Evolutionary conservation across 2,329 filamentous ascomycete genomes (phyloP).

Genomic region (Berkeleyomyces rouxiae): DNA sequence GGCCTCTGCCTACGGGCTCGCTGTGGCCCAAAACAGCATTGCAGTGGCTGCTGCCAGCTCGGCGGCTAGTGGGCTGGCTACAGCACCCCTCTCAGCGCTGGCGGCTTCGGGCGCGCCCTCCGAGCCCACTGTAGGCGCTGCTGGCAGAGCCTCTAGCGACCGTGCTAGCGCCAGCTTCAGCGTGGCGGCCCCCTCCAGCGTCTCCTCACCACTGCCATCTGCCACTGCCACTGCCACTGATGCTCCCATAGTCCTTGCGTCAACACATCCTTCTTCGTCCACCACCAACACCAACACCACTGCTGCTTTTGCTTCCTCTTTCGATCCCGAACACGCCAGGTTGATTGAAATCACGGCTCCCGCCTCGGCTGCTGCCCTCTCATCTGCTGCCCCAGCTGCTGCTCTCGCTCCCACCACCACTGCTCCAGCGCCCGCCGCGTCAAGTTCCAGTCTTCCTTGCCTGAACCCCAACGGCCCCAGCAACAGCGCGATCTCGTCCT

Average conservation of each 20-base stretch:
- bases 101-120: background rate
- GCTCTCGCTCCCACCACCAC: background rate
- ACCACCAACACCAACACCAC: background rate
- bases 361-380: constrained; percentile 6
- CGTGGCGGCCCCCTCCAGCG: background rate
- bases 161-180: background rate
- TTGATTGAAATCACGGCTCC: constrained; percentile 3
- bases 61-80: background rate
- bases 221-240: constrained; percentile 48
- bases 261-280: constrained; percentile 2
- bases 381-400: constrained; percentile 1
- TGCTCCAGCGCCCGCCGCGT: background rate
- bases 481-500: constrained; percentile 11
- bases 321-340: constrained; percentile 1
- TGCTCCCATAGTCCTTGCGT: constrained; percentile 20
- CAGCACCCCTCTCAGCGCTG: background rate
- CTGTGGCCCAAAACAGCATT: background rate
- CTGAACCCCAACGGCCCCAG: constrained; percentile 9
- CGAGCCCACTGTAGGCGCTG: constrained; percentile 17
- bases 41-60: background rate
- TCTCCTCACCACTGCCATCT: constrained; percentile 35
- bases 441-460: constrained; percentile 5
- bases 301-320: background rate
- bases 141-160: constrained; percentile 8
- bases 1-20: background rate